phyloP scores from a whole-genome alignment of 306 rosid species.

The Phaseolus lunatus region DNA sequence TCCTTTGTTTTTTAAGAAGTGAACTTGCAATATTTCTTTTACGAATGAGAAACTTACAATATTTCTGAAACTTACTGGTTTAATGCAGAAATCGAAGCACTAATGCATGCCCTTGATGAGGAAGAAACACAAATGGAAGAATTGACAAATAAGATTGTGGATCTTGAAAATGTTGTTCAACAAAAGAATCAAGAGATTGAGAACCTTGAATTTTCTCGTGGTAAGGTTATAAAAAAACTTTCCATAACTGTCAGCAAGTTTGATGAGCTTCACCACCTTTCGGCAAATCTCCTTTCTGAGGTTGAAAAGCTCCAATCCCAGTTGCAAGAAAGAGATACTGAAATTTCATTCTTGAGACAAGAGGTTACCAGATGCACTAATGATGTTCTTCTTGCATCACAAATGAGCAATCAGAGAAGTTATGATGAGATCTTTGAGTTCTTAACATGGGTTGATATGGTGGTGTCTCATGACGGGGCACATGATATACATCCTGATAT shows the following conservation, averaged over 20 bases:
- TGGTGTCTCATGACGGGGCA: conserved; percentile 62
- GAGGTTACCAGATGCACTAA: conserved; percentile 95
- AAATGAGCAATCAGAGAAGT: conserved; percentile 64
- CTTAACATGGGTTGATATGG: conserved; percentile 72
- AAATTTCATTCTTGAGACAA: conserved; percentile 96
- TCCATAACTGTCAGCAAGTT: conserved; percentile 83
- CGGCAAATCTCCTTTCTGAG: conserved; percentile 87
- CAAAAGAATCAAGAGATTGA: conserved; percentile 76
- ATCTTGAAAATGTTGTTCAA: conserved; percentile 69
- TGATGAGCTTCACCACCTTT: conserved; percentile 93
- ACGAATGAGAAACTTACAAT: conserved; percentile 12
- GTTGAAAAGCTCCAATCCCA: conserved; percentile 93
- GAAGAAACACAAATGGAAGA: conserved; percentile 93
- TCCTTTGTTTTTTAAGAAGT: conserved; percentile 28
- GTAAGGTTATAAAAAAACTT: conserved; percentile 84
- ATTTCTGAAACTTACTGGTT: conserved; percentile 42
- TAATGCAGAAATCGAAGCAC: conserved; percentile 83
- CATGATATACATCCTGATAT: conserved; percentile 55
- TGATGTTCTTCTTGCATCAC: conserved; percentile 88
- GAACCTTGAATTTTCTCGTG: conserved; percentile 77
- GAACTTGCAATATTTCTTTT: conserved; percentile 34
- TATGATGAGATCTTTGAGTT: conserved; percentile 73
- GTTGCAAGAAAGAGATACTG: conserved; percentile 91
- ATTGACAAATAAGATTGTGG: conserved; percentile 64
- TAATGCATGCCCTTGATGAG: conserved; percentile 96